Conservation (phyloP, 345 rosid species). For the Ceriops decandra region DNA sequence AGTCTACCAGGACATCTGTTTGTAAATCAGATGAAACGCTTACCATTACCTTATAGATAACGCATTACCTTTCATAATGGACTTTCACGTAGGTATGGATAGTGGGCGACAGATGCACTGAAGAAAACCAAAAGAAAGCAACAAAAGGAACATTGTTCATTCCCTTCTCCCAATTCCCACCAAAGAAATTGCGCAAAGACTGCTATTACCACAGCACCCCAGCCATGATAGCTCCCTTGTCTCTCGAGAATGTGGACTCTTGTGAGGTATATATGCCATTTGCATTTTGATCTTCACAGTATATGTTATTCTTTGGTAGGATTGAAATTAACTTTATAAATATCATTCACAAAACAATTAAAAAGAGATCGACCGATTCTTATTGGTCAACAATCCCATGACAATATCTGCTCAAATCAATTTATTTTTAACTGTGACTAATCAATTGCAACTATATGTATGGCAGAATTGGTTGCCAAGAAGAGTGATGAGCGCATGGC, state of each 20-base stretch:
- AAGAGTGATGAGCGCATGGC: conserved; percentile 79
- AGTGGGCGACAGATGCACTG: conserved; percentile 47
- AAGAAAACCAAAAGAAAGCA: conserved; percentile 53
- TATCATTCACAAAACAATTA: too few species aligned
- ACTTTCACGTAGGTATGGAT: conserved; percentile 46
- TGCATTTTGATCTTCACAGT: too few species aligned
- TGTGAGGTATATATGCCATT: conserved; percentile 50
- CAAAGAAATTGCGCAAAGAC: conserved; percentile 36
- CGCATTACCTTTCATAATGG: neutral
- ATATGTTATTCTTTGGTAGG: too few species aligned
- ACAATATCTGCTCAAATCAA: too few species aligned
- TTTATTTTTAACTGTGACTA: too few species aligned
- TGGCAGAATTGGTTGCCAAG: conserved; percentile 69
- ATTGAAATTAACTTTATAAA: too few species aligned
- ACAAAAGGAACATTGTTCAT: conserved; percentile 49
- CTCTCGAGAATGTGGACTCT: conserved; percentile 61
- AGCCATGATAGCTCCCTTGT: conserved; percentile 47
- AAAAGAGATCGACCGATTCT: too few species aligned
- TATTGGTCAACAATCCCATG: too few species aligned
- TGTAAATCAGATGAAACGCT: too few species aligned
- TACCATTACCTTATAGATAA: too few species aligned
- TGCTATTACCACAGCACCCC: conserved; percentile 60
- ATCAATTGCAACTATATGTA: neutral
- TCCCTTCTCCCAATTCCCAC: conserved; percentile 68
- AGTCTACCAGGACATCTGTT: too few species aligned